phyloP scores from a whole-genome alignment of 176 grass and related monocot genomes.

The Phoenix roebelenii region DNA sequence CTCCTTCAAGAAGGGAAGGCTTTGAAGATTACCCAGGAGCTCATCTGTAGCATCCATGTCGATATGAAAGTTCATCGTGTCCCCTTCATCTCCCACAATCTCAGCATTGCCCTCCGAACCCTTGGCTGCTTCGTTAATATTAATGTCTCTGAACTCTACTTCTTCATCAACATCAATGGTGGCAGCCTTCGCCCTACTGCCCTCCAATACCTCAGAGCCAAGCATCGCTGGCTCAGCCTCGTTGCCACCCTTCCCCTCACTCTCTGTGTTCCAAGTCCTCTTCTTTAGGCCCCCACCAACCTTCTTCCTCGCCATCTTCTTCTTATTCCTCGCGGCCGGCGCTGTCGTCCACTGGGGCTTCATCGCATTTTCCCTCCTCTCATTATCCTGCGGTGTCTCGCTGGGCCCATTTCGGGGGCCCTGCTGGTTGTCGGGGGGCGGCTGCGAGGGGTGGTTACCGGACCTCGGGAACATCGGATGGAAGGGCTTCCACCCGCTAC shows the following conservation, averaged over 20 bases:
- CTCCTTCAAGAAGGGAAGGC: slow-evolving; percentile 50
- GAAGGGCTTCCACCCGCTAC: slow-evolving; percentile 55
- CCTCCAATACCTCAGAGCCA: slow-evolving; percentile 30
- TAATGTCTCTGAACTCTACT: slow-evolving; percentile 39
- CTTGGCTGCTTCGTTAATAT: slow-evolving; percentile 73
- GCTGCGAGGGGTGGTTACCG: background rate
- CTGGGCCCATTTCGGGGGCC: background rate
- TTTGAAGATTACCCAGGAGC: slow-evolving; percentile 64
- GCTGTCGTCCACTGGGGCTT: background rate
- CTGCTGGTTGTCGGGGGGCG: background rate
- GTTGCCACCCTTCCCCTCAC: background rate
- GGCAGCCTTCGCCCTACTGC: background rate
- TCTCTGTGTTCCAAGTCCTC: background rate
- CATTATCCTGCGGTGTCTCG: slow-evolving; percentile 10
- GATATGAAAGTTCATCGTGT: slow-evolving; percentile 49
- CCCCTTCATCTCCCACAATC: slow-evolving; percentile 17
- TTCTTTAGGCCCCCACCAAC: slow-evolving; percentile 25
- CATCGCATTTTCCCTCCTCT: slow-evolving; percentile 6
- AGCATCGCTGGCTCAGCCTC: slow-evolving; percentile 27
- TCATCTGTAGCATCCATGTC: slow-evolving; percentile 58
- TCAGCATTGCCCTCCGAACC: slow-evolving; percentile 34
- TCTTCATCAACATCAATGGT: slow-evolving; percentile 22
- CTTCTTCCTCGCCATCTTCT: slow-evolving; percentile 65
- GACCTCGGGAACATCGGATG: slow-evolving; percentile 46
- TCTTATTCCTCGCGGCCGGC: slow-evolving; percentile 44